Percentiles rank a stretch among this genome's conserved stretches.
These are phyloP conservation scores for Leucogyrophana mollusca DNA, from an alignment of 768 basidiomycete genomes.

Conservation along the genomic window DNA sequence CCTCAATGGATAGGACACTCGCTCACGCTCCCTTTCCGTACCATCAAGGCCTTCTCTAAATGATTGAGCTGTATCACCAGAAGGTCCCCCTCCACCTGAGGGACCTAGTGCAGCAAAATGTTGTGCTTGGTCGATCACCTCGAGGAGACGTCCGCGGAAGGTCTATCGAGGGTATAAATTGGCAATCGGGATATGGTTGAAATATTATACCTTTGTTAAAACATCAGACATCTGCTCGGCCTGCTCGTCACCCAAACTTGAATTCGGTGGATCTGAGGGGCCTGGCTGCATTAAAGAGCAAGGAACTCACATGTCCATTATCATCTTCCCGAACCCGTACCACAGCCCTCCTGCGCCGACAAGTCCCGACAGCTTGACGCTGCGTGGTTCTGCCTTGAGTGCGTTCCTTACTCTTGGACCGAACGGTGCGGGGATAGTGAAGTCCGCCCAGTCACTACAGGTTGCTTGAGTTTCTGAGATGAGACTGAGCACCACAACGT, in stretches of 20 bases:
- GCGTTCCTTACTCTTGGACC: slow-evolving; percentile 78
- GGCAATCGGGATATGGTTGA: slow-evolving; percentile 7
- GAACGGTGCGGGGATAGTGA: slow-evolving; percentile 80
- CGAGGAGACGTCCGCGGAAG: slow-evolving; percentile 73
- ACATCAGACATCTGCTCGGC: slow-evolving; percentile 69
- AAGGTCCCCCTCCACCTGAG: slow-evolving; percentile 49
- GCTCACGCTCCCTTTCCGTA: slow-evolving; percentile 89
- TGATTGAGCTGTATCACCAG: slow-evolving; percentile 60
- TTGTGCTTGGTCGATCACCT: slow-evolving; percentile 83
- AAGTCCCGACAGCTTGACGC: slow-evolving; percentile 77
- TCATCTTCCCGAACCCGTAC: slow-evolving; percentile 89
- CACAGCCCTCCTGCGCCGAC: slow-evolving; percentile 88
- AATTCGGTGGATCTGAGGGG: slow-evolving; percentile 1
- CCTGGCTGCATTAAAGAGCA: neutral
- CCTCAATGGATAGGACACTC: slow-evolving; percentile 1
- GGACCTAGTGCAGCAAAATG: slow-evolving; percentile 77
- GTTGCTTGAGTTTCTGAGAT: slow-evolving; percentile 4
- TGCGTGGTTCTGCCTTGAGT: slow-evolving; percentile 83
- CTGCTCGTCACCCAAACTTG: slow-evolving; percentile 75
- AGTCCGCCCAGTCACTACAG: slow-evolving; percentile 82
- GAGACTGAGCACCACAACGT: slow-evolving; percentile 3
- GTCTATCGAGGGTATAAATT: slow-evolving; percentile 44
- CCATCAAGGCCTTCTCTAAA: slow-evolving; percentile 91
- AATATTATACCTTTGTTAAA: slow-evolving; percentile 55
- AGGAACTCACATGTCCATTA: slow-evolving; percentile 72